Evolutionary conservation across 345 rosid species (phyloP).

Genomic region (Mangifera indica): DNA sequence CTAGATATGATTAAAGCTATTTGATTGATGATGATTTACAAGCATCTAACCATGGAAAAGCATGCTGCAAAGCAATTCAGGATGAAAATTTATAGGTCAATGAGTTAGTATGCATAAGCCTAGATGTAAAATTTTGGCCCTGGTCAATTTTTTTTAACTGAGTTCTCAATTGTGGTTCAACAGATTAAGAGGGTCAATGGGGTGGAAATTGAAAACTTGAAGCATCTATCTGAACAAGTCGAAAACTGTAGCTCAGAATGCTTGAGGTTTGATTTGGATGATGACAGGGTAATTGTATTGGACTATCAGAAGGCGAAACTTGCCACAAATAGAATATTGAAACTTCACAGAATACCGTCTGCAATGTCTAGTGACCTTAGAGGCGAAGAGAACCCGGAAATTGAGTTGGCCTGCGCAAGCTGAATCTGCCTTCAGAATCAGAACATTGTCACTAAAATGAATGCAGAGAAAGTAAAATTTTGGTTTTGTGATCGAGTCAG

Average conservation of each 20-base stretch:
- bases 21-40: neutral
- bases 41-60: neutral
- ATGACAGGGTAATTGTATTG: conserved; percentile 68
- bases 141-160: neutral
- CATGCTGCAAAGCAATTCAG: too few relatives aligned
- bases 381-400: conserved; percentile 25
- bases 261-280: conserved; percentile 79
- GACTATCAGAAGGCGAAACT: conserved; percentile 51
- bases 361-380: conserved; percentile 55
- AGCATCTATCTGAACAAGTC: conserved; percentile 65
- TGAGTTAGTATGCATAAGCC: too few relatives aligned
- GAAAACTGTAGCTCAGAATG: conserved; percentile 51
- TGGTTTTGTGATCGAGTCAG: neutral
- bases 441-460: neutral
- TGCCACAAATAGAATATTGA: conserved; percentile 65
- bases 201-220: conserved; percentile 64
- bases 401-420: conserved; percentile 12
- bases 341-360: conserved; percentile 76
- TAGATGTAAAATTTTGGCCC: too few relatives aligned
- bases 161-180: conserved; percentile 21
- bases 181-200: conserved; percentile 86
- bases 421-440: neutral
- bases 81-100: too few relatives aligned
- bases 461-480: neutral
- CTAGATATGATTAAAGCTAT: neutral